A percentile compares a stretch with the other conserved stretches of the same genome.
Conservation (phyloP, 164 flowering plant genomes). For the Cinnamomum micranthum region DNA sequence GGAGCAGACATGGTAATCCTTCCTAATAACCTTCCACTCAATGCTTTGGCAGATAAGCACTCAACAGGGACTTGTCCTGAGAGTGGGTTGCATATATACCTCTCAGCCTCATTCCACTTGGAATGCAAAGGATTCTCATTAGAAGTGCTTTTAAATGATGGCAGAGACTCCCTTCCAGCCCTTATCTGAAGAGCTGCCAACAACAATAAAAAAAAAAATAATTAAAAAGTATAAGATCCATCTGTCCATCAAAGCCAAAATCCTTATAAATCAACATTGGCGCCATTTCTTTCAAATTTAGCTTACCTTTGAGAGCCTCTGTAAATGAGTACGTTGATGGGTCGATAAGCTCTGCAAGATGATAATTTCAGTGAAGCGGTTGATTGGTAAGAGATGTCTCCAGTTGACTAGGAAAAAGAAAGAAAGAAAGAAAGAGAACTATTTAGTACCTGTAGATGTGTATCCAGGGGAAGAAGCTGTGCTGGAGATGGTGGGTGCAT, state of each 20-base stretch:
- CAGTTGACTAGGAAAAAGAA: background rate
- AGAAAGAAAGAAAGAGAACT: background rate
- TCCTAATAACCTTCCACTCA: constrained; percentile 47
- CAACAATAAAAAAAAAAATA: background rate
- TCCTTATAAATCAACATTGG: background rate
- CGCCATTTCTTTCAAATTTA: background rate
- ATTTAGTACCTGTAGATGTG: constrained; percentile 43
- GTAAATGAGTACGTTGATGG: constrained; percentile 82
- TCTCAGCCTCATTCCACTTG: constrained; percentile 93
- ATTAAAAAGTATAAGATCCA: background rate
- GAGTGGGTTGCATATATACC: constrained; percentile 76
- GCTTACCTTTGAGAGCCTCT: constrained; percentile 67
- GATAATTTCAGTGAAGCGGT: background rate
- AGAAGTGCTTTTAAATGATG: constrained; percentile 24
- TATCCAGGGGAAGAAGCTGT: constrained; percentile 92
- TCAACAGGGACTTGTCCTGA: constrained; percentile 88
- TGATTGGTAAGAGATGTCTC: background rate
- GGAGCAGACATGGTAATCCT: constrained; percentile 78
- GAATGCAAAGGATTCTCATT: constrained; percentile 71
- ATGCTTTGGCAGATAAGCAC: constrained; percentile 77
- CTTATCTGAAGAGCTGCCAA: constrained; percentile 68
- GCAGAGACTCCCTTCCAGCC: constrained; percentile 58
- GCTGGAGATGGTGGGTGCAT: constrained; percentile 63
- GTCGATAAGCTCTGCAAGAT: constrained; percentile 60
- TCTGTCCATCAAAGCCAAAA: background rate